Evolutionary conservation across 2,329 filamentous ascomycete species (phyloP), one percentile per base, ranked within the genome.

Genomic region (Hypoxylon sp.): DNA sequence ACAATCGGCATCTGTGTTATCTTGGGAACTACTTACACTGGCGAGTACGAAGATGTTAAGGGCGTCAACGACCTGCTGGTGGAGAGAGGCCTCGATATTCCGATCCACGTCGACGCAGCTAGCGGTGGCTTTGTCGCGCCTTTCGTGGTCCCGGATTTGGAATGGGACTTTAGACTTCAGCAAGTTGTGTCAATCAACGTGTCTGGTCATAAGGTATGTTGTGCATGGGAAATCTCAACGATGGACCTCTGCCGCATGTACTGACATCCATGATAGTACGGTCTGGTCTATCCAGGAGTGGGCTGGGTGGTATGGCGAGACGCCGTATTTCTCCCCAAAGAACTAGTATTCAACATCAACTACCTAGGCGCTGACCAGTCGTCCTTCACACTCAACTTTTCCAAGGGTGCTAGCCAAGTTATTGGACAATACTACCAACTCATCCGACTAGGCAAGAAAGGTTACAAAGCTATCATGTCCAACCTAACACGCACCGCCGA

Each of bases 311-410:
- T 97, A 60, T 97, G 92, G 91, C 85, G 92, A 36, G 83, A 85
- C 27, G 83, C 90, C 40, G 87, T 94, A 70, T 94, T 80, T 73
- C 81, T 96, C 2, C 93, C 93, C 5, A 81, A 93, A 68, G 92
- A 97, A 67, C 86, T 97, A 15, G 91, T 97, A 65, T 97, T 97
- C 83, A 97, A 96, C 80, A 97, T 97, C 82, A 97, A 97, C 81
- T 97, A 97, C 75, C 87, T 97, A 4, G 93, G 93, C 38, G 92
- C 93, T 7, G 91, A 97, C 68, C 93, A 97, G 71, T 88, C 91
- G 2, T 96, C 91, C 2, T 97, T 97, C 76, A 97, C 93, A 0
- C 84, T 97, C 52, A 97, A 97, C 79, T 97, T 97, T 78, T 95
- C 90, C 68, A 96, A 96, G 72, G 92, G 92, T 49, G 93, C 93